Evolutionary conservation across 1,139 yeast species (phyloP), one percentile per base, ranked within the genome.

Genomic region (Taphrina confusa): DNA sequence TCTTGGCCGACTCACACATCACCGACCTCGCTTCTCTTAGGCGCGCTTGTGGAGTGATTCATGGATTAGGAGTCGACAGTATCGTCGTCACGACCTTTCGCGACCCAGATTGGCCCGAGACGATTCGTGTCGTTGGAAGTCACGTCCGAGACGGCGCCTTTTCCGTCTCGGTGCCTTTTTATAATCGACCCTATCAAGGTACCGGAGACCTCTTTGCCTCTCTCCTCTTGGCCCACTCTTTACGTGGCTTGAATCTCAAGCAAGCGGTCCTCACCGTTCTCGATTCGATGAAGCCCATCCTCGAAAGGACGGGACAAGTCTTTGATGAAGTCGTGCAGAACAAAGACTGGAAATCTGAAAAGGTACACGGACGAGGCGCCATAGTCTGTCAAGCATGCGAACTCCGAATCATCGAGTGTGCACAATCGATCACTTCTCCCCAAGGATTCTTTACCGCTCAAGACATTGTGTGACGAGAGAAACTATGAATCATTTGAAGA

Each of bases 171-270:
- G 76, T 83, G 16, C 82, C 84, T n/a, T 63, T 61, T 42, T 80
- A 88, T 58, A 78, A 84, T 50, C 84, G 91, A 1, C 84, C 85
- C 65, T 91, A 91, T 71, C 86, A 94, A 1, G 97, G 98, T 0
- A 90, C 92, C 3, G 98, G 98, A 1, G 98, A 92, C 68, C 74
- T 92, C 45, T 89, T 92, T 70, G 82, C 95, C 0, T 95, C 96
- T 5, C 60, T 62, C 14, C 45, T 62, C 31, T 23, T 61, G 16
- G 63, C 49, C 8, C 39, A 49, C 23, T 11, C 36, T 9, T 8
- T 49, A 40, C n/a, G 36, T 8, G 46, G 46, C 31, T 14, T 14
- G 23, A 23, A 18, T 4, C 12, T 56, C 16, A 22, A 46, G 20
- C 23, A 8, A 11, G 60, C 54, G 8, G 60, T 56, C 3, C 14